Conservation (phyloP, 1,284 basidiomycete species). For the Ceratorhiza oryzae-sativae region DNA sequence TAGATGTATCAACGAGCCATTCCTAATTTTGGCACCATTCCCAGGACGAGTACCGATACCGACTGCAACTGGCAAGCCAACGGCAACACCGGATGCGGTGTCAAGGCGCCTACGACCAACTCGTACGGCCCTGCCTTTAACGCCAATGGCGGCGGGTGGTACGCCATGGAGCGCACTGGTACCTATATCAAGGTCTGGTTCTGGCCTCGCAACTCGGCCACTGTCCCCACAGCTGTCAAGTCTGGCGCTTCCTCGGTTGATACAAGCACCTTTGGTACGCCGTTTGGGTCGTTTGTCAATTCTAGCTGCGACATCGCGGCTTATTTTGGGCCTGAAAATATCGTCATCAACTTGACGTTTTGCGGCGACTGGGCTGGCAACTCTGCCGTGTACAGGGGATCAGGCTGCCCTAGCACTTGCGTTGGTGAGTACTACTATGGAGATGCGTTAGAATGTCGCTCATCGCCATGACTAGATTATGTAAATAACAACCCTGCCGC, state of each 20-base stretch:
- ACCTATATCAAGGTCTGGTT: slow-evolving; percentile 65
- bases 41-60: slow-evolving; percentile 52
- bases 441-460: neutral
- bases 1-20: neutral
- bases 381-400: slow-evolving; percentile 45
- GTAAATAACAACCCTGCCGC: slow-evolving; percentile 58
- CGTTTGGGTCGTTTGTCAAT: slow-evolving; percentile 56
- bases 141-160: slow-evolving; percentile 68
- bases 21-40: neutral
- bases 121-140: slow-evolving; percentile 71
- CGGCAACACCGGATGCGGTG: slow-evolving; percentile 71
- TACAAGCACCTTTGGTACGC: slow-evolving; percentile 59
- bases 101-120: slow-evolving; percentile 53
- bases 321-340: slow-evolving; percentile 57
- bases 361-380: slow-evolving; percentile 57
- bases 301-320: slow-evolving; percentile 54
- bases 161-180: slow-evolving; percentile 61
- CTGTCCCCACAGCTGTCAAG: slow-evolving; percentile 58
- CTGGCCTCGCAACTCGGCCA: slow-evolving; percentile 57
- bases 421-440: slow-evolving; percentile 37
- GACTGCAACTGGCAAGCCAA: slow-evolving; percentile 66
- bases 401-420: slow-evolving; percentile 46
- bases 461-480: slow-evolving; percentile 43
- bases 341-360: slow-evolving; percentile 56
- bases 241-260: slow-evolving; percentile 54